Percentiles rank a stretch among this genome's conserved stretches.
Evolutionary conservation across 2,329 filamentous ascomycete species (phyloP).

Genomic region (Talaromyces marneffei): DNA sequence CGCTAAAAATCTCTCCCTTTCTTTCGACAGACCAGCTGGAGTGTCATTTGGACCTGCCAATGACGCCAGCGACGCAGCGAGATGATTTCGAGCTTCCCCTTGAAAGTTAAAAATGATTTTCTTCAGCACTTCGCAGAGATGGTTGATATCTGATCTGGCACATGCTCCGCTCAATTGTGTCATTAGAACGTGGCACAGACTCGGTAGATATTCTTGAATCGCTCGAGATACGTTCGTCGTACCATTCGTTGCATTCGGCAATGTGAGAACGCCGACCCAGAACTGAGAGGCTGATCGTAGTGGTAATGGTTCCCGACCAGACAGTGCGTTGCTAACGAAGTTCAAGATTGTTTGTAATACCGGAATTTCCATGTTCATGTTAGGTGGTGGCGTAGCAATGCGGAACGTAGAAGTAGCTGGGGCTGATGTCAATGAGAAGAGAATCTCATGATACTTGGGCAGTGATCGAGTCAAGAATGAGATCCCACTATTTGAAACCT

Average conservation of each 20-base stretch:
- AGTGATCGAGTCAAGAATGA: conserved; percentile 41
- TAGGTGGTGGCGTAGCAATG: conserved; percentile 12
- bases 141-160: conserved; percentile 41
- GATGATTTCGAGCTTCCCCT: conserved; percentile 33
- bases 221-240: conserved; percentile 22
- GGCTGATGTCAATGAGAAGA: conserved; percentile 32
- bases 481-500: conserved; percentile 40
- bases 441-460: conserved; percentile 35
- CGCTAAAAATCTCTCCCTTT: conserved; percentile 38
- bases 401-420: conserved; percentile 15
- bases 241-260: conserved; percentile 21
- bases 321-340: conserved; percentile 37
- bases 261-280: conserved; percentile 36
- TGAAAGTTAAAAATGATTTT: conserved; percentile 39
- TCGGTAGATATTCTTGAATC: conserved; percentile 32
- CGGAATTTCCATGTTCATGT: conserved; percentile 17
- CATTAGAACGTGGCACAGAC: conserved; percentile 36
- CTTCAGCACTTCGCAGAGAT: conserved; percentile 38
- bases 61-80: conserved; percentile 32
- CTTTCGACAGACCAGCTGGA: conserved; percentile 24
- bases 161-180: conserved; percentile 39
- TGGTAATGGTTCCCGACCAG: conserved; percentile 40
- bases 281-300: conserved; percentile 43
- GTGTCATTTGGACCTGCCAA: conserved; percentile 17
- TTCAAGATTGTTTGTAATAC: conserved; percentile 33